Conservation (phyloP, 2,329 filamentous ascomycete genomes). For the Rhytidhysteron rufulum region DNA sequence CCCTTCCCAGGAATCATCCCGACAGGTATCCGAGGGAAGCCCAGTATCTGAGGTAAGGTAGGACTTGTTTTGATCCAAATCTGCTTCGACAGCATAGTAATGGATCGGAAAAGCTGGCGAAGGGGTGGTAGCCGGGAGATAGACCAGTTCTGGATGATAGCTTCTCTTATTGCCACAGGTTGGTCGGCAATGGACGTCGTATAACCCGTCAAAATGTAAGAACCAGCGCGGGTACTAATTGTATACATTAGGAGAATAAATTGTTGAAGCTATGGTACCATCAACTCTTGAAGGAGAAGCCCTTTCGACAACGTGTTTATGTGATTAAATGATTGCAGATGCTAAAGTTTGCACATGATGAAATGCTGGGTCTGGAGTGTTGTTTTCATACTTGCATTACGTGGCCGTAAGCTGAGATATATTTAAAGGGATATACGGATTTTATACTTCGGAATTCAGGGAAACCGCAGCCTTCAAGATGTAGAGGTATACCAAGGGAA, state of each 20-base stretch:
- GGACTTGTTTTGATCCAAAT: slow-evolving; percentile 55
- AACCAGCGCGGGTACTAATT: slow-evolving; percentile 58
- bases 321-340: too few species aligned
- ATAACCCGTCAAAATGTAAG: slow-evolving; percentile 65
- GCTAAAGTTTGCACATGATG: too few species aligned
- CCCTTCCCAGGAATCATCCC: slow-evolving; percentile 51
- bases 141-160: slow-evolving; percentile 62
- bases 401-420: too few species aligned
- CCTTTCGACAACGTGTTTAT: too few species aligned
- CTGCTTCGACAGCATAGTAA: slow-evolving; percentile 54
- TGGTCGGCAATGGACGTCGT: slow-evolving; percentile 60
- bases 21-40: slow-evolving; percentile 55
- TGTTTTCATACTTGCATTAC: too few species aligned
- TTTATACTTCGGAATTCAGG: neutral
- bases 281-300: too few species aligned
- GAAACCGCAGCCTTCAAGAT: neutral
- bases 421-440: neutral
- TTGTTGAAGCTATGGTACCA: too few species aligned
- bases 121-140: slow-evolving; percentile 54
- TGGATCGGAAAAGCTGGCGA: slow-evolving; percentile 52
- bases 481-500: too few species aligned
- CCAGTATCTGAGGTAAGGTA: slow-evolving; percentile 53
- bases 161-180: slow-evolving; percentile 56
- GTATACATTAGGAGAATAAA: neutral
- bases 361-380: too few species aligned